Percentiles rank a stretch among this genome's conserved stretches.
These are phyloP conservation scores for Selaginella tamariscina DNA, from an alignment of 75 land plant genomes.

Conservation along the genomic window DNA sequence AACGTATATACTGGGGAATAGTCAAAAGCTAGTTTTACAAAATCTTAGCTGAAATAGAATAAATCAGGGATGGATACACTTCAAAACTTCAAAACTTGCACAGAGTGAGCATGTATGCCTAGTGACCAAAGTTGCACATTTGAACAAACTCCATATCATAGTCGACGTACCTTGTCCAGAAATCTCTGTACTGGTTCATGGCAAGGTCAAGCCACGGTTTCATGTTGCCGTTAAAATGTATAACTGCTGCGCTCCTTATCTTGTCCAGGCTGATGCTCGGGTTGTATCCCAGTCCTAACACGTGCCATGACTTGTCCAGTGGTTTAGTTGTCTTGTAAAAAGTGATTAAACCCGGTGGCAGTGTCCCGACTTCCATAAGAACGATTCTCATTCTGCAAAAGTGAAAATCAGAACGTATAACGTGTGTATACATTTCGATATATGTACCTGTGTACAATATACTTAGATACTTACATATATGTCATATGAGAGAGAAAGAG, in stretches of 20 bases:
- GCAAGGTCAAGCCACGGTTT: conserved; percentile 88
- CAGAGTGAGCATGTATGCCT: no score
- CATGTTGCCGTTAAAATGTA: conserved; percentile 82
- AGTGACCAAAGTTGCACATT: conserved; percentile 40
- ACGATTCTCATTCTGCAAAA: conserved; percentile 52
- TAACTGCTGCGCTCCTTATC: conserved; percentile 55
- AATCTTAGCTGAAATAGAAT: no score
- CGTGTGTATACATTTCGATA: not conserved
- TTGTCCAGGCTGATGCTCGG: conserved; percentile 50
- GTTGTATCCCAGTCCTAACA: conserved; percentile 70
- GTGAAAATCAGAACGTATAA: not conserved
- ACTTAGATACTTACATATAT: not conserved
- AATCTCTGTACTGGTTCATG: conserved; percentile 48
- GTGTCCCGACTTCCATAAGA: conserved; percentile 49
- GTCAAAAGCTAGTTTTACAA: no score
- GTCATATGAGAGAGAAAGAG: not conserved
- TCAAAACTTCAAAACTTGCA: no score
- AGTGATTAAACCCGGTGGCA: conserved; percentile 56
- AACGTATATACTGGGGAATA: no score
- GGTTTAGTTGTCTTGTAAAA: conserved; percentile 57
- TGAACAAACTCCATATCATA: conserved; percentile 41
- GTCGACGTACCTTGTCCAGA: conserved; percentile 69
- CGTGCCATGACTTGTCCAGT: conserved; percentile 70
- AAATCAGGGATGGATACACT: no score
- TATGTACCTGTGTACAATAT: not conserved